Evolutionary conservation across 176 grass and related monocot genomes (phyloP), one percentile per base, ranked within the genome.

Genomic region (Aegilops speltoides): DNA sequence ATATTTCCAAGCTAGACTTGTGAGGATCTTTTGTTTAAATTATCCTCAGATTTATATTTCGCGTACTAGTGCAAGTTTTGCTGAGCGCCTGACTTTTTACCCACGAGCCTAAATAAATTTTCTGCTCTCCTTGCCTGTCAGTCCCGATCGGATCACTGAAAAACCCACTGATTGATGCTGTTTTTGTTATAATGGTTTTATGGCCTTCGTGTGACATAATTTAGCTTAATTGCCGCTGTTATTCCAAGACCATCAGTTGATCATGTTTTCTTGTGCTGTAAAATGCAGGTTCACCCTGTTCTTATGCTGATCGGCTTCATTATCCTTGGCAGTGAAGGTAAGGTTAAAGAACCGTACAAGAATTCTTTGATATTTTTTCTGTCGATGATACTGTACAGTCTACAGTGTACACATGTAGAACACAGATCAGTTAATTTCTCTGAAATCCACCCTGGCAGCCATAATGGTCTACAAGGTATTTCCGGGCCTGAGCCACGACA

Each of bases 251-350:
- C 4, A 28, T 65, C 16, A n/a, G 1, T 22, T 59, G 2, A 32
- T 81, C 23, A 86, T 83, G 71, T 38, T 34, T 26, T 26, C 31
- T 70, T 80, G 13, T 86, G 31, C 10, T 29, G 6, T 66, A 10
- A 36, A 22, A 70, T 90, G 54, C 90, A 99, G 97, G 22, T 94
- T 80, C 94, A 99, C 78, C 92, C 97, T 68, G 97, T 99, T 76
- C 77, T 99, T 86, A 99, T 96, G 94, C 83, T 99, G 34, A 99
- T 99, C 41, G 97, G 94, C 4, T 99, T 89, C 84, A 99, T 96
- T 80, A 90, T 96, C 32, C 65, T 99, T 10, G 97, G 97, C 20
- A 90, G 92, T 80, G 97, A 99, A 96, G 97, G 94, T 96, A 88
- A 66, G 36, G 62, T 0, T 43, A 26, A 68, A 48, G 66, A 59